phyloP scores from a whole-genome alignment of 768 basidiomycete genomes.

The Ramaria sp. region DNA sequence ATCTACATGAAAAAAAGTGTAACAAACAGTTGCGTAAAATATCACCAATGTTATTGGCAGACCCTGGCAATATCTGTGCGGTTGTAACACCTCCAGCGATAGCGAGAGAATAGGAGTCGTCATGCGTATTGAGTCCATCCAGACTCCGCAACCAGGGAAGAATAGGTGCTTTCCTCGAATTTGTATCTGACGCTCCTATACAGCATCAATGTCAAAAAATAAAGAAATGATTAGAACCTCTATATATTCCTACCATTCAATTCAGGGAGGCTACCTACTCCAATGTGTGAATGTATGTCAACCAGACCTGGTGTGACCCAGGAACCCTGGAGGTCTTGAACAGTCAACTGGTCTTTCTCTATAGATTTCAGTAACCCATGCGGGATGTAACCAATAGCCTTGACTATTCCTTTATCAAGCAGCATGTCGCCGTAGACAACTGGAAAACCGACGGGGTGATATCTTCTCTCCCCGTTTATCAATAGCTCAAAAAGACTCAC shows the following conservation, averaged over 20 bases:
- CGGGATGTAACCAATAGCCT: conserved; percentile 44
- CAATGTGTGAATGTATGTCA: conserved; percentile 74
- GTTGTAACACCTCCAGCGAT: conserved; percentile 87
- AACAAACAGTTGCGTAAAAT: not conserved
- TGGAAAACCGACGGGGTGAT: not conserved
- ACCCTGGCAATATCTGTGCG: conserved; percentile 71
- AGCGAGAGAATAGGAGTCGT: conserved; percentile 58
- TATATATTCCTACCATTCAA: conserved; percentile 30
- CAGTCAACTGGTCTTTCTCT: conserved; percentile 11
- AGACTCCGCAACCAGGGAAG: conserved; percentile 72
- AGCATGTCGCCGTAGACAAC: conserved; percentile 51
- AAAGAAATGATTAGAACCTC: conserved; percentile 8
- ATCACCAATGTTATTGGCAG: conserved; percentile 60
- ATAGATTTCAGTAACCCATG: conserved; percentile 18
- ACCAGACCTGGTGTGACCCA: conserved; percentile 66
- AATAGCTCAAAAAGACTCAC: not conserved
- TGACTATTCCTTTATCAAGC: conserved; percentile 55
- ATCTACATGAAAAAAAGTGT: not conserved
- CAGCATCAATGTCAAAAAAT: not conserved
- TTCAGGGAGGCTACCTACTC: conserved; percentile 51
- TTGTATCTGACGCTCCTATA: conserved; percentile 45
- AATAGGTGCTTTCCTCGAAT: conserved; percentile 57
- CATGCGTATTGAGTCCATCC: conserved; percentile 82
- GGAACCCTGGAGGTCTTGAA: conserved; percentile 37
- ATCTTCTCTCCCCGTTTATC: not conserved